These are phyloP conservation scores for Diplodia corticola DNA, from an alignment of 2,329 filamentous ascomycete species.

Conservation along the genomic window DNA sequence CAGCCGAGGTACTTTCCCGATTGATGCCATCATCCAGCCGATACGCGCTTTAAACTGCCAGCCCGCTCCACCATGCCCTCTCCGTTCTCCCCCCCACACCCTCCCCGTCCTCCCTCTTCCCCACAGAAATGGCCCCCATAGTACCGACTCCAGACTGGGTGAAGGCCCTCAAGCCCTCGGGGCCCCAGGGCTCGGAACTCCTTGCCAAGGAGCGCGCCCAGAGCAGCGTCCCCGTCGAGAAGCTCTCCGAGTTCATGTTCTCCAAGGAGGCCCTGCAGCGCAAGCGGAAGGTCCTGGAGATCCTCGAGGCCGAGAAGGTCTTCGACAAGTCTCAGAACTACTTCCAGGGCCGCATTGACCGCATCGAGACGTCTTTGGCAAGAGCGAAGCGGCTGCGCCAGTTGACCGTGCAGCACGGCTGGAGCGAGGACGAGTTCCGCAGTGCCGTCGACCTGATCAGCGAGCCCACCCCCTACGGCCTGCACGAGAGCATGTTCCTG, in stretches of 20 bases:
- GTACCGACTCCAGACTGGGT: constrained; percentile 61
- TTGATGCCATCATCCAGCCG: constrained; percentile 18
- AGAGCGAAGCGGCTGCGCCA: constrained; percentile 70
- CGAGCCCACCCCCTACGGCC: constrained; percentile 71
- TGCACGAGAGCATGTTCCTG: constrained; percentile 71
- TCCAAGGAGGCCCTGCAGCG: constrained; percentile 64
- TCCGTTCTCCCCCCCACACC: not conserved
- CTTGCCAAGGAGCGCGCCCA: constrained; percentile 67
- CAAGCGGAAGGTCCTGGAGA: constrained; percentile 60
- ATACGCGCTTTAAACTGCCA: constrained; percentile 18
- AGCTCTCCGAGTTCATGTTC: constrained; percentile 68
- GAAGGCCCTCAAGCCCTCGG: constrained; percentile 64
- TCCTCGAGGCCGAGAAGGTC: constrained; percentile 67
- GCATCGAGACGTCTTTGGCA: constrained; percentile 68
- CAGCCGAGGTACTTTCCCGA: constrained; percentile 18
- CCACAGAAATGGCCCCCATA: constrained; percentile 13
- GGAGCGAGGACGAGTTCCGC: constrained; percentile 64
- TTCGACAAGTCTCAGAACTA: constrained; percentile 81
- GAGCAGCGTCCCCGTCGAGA: constrained; percentile 66
- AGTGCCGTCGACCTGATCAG: constrained; percentile 68
- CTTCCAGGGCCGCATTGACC: constrained; percentile 67
- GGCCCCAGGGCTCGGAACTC: constrained; percentile 68
- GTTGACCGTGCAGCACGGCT: constrained; percentile 65
- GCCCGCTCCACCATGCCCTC: not conserved
- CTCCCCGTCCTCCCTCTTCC: not conserved